Evolutionary conservation across 805 yeast genomes (phyloP), one percentile per base, ranked within the genome.

Genomic region (Pichia heedii): DNA sequence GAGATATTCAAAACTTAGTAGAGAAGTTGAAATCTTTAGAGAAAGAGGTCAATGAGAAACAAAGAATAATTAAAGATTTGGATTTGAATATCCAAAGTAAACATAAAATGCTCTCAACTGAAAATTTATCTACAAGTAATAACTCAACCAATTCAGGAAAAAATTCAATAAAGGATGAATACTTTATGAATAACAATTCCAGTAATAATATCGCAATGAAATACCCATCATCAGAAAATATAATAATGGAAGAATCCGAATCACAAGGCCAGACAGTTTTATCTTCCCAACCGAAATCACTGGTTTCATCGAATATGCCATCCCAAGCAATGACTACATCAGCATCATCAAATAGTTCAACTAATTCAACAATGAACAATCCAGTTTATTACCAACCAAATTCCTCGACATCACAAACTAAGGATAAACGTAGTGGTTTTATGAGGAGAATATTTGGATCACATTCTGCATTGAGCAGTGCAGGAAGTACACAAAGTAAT

Each of bases 1-100:
- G 63, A 36, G 87, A 82, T 33, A 68, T 83, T 13, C 71, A 68
- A 39, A 70, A 64, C 18, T 63, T 87, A 48, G 69, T 63, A 26
- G 47, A 52, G 0, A 71, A 72, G 38, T 80, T 73, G 60, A 66
- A 63, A 29, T 59, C 62, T 16, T 60, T 86, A 41, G 63, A 61
- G 38, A 48, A 52, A 16, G 85, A 79, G 42, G 62, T 80, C 12
- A 8, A 18, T 3, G 61, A 54, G 5, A 50, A 48, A 40, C 48
- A 50, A 15, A 37, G 42, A n/a, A 33, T 20, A 12, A 40, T 50
- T 18, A 49, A 44, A 37, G 53, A 44, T 20, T 42, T 51, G 37
- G 54, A 53, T 42, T 13, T 37, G 3, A 16, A 36, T 10, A 41
- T 50, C 19, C 30, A 37, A 3, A 40, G 29, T 10, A 43, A 38